Percentiles rank a stretch among this genome's conserved stretches.
phyloP scores from a whole-genome alignment of 2,329 filamentous ascomycete species.

The Uncinocarpus reesii region DNA sequence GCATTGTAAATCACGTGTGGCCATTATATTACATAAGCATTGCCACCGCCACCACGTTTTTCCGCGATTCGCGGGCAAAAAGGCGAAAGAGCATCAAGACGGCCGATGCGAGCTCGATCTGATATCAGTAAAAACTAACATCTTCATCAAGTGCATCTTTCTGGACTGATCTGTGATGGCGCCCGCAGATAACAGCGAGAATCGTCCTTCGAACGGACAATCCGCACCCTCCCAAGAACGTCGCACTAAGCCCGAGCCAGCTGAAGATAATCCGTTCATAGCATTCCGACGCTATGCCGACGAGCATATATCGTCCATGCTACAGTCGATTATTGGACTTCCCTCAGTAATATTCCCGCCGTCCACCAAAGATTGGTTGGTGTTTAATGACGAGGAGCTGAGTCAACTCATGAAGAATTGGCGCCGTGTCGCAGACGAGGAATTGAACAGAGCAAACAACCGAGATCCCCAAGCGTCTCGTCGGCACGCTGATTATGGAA shows the following conservation, averaged over 20 bases:
- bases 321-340: slow-evolving; percentile 44
- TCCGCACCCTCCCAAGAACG: background rate
- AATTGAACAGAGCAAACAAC: slow-evolving; percentile 2
- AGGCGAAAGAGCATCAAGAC: background rate
- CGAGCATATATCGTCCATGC: slow-evolving; percentile 45
- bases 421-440: slow-evolving; percentile 10
- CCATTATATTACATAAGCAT: background rate
- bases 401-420: slow-evolving; percentile 12
- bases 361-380: slow-evolving; percentile 27
- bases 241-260: background rate
- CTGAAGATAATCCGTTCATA: slow-evolving; percentile 46
- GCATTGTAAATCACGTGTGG: background rate
- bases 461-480: background rate
- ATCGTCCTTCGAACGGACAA: slow-evolving; percentile 5
- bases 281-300: slow-evolving; percentile 53
- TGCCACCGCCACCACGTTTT: background rate
- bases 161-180: slow-evolving; percentile 5
- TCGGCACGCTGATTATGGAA: background rate
- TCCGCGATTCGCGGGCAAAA: background rate
- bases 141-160: no score
- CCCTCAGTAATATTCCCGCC: slow-evolving; percentile 29
- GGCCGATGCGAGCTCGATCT: no score
- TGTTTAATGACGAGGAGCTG: slow-evolving; percentile 28
- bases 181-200: slow-evolving; percentile 7
- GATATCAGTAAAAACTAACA: no score